Evolutionary conservation across 768 basidiomycete genomes (phyloP), one percentile per base, ranked within the genome.

Genomic region (Tephrocybe sp.): DNA sequence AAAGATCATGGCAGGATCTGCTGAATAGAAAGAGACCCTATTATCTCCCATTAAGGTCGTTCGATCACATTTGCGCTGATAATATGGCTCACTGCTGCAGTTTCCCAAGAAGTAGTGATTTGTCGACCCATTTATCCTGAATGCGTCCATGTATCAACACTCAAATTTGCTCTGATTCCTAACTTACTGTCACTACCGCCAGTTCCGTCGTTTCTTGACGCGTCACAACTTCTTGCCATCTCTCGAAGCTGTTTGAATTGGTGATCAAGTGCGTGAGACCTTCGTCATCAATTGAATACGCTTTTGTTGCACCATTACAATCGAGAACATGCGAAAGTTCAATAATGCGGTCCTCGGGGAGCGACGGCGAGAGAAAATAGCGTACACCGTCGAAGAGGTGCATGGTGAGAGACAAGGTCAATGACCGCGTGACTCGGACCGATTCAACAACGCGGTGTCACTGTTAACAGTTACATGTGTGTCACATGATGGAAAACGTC

Each of bases 1-100:
- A 69, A 95, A 94, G 41, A 93, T 75, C 74, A 82, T 80, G 1
- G 75, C 64, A 0, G 88, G 88, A 62, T 92, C 83, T 2, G 89
- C 73, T 2, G 91, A 94, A 69, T 84, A 94, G 61, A 72, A 80
- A 21, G 77, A 64, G 5, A 82, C 62, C 19, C 81, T 83, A 23
- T 9, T 18, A 19, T 51, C 29, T 50, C 21, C 33, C 29, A 16
- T 48, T 49, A 12, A 45, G 42, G 7, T 24, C 12, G 9, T 19
- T 33, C 38, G 3, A n/a, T 47, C 21, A 16, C 27, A 19, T 12
- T 33, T 16, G 36, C 29, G 33, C 40, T 19, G 54, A 13, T 31
- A 13, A 44, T 33, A 47, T 30, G 27, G 68, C 83, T 38, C 50
- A 85, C 79, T 74, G 69, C 57, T 88, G 85, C 4, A 73, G 49